These are phyloP conservation scores for Flaveria sonorensis DNA, from an alignment of 129 eudicot species.

Conservation along the genomic window DNA sequence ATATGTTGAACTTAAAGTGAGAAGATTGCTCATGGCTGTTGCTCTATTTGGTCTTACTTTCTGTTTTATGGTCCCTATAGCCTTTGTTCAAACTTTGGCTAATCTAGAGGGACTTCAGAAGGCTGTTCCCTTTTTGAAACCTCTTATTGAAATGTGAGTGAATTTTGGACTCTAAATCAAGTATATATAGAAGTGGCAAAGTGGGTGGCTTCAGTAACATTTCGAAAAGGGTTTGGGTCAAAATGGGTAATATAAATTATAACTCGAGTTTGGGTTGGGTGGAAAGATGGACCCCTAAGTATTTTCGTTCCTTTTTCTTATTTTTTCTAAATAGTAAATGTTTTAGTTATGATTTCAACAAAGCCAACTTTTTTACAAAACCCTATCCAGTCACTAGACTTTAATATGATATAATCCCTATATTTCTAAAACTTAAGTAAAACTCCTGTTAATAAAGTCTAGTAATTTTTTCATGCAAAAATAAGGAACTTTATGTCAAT, in stretches of 20 bases:
- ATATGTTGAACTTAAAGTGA: constrained; percentile 64
- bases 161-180: constrained; percentile 3
- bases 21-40: constrained; percentile 73
- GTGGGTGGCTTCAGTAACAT: neutral
- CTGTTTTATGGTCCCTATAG: constrained; percentile 96
- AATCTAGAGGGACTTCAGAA: constrained; percentile 81
- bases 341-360: neutral
- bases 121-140: constrained; percentile 73
- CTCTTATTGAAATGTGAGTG: constrained; percentile 68
- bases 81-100: constrained; percentile 90
- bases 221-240: neutral
- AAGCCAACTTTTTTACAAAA: neutral
- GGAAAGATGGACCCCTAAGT: neutral
- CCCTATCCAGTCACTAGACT: neutral
- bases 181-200: constrained; percentile 5
- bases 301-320: neutral
- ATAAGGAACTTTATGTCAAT: too few species aligned
- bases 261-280: neutral
- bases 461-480: too few species aligned
- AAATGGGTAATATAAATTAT: neutral
- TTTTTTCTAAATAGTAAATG: neutral
- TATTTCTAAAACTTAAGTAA: too few species aligned
- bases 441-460: neutral
- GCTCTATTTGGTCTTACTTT: constrained; percentile 79
- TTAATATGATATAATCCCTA: neutral